Conservation (phyloP, 768 basidiomycete genomes). For the Flagelloscypha sp. region DNA sequence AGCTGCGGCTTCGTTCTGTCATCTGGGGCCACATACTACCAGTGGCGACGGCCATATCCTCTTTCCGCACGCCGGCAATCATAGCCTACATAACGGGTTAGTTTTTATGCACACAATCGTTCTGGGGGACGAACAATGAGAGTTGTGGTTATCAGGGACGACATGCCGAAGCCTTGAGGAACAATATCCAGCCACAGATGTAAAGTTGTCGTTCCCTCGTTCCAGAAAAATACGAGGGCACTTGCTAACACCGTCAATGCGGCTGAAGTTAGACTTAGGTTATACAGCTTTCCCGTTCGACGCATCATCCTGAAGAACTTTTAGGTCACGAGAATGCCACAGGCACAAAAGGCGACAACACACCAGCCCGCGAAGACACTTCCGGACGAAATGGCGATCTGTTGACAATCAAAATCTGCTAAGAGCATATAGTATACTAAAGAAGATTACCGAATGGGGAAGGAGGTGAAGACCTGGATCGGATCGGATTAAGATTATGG, state of each 20-base stretch:
- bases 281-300: slow-evolving; percentile 78
- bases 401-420: slow-evolving; percentile 15
- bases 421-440: slow-evolving; percentile 7
- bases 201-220: slow-evolving; percentile 44
- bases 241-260: slow-evolving; percentile 51
- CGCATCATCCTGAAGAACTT: slow-evolving; percentile 62
- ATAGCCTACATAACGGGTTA: slow-evolving; percentile 51
- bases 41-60: slow-evolving; percentile 83
- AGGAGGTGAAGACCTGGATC: slow-evolving; percentile 73
- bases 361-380: slow-evolving; percentile 86
- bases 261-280: slow-evolving; percentile 61
- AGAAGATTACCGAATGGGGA: slow-evolving; percentile 66
- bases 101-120: slow-evolving; percentile 6
- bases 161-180: slow-evolving; percentile 79
- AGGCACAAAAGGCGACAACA: slow-evolving; percentile 16
- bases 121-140: slow-evolving; percentile 55
- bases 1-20: too few relatives aligned
- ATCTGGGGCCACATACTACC: slow-evolving; percentile 75
- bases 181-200: slow-evolving; percentile 74
- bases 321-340: slow-evolving; percentile 10
- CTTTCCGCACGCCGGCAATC: slow-evolving; percentile 71
- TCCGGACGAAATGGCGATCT: slow-evolving; percentile 77
- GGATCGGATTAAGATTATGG: slow-evolving; percentile 11
- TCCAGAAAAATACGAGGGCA: slow-evolving; percentile 59
- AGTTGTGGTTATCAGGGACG: slow-evolving; percentile 78